phyloP scores from a whole-genome alignment of 78 protist genomes.

The Guillardia theta region DNA sequence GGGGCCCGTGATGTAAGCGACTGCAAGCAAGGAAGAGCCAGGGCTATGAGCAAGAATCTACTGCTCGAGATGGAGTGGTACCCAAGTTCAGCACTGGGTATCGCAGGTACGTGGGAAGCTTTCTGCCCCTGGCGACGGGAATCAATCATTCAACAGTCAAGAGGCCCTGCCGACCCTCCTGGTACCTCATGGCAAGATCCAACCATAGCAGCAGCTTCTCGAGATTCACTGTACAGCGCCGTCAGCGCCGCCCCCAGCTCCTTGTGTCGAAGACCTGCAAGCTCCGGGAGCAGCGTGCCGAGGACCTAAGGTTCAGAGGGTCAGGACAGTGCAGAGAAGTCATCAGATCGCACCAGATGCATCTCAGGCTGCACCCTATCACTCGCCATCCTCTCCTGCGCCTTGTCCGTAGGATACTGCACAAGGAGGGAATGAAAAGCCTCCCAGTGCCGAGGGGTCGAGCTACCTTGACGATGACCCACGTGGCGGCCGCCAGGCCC shows the following conservation, averaged over 20 bases:
- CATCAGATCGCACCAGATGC: conserved; percentile 30
- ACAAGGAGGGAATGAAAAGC: too few species aligned
- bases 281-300: neutral
- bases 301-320: too few species aligned
- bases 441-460: too few species aligned
- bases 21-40: too few species aligned
- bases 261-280: too few species aligned
- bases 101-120: neutral
- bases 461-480: neutral
- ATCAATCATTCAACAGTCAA: too few species aligned
- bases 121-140: too few species aligned
- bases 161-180: too few species aligned
- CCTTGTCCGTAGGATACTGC: neutral
- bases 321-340: too few species aligned
- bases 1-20: neutral
- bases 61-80: too few species aligned
- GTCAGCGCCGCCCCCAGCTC: too few species aligned
- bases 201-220: neutral
- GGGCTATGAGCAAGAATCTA: too few species aligned
- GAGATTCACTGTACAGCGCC: neutral
- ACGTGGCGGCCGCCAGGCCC: conserved; percentile 1
- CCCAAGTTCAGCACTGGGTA: neutral
- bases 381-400: neutral
- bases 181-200: neutral
- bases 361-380: neutral